phyloP scores from a whole-genome alignment of 306 rosid genomes.

The Pachyrhizus erosus region DNA sequence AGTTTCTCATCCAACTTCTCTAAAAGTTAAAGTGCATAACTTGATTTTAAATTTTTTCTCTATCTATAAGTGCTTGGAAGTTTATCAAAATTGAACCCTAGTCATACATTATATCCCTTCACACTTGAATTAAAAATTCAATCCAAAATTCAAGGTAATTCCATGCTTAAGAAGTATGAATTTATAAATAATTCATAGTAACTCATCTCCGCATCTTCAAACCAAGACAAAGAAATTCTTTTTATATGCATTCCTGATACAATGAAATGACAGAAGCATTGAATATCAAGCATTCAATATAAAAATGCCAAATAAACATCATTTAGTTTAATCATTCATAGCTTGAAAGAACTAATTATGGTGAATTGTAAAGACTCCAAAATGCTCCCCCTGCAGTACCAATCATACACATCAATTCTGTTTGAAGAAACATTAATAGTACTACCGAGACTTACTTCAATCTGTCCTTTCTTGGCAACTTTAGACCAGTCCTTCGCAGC shows the following conservation, averaged over 20 bases:
- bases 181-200: neutral
- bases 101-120: neutral
- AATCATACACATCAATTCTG: slow-evolving; percentile 15
- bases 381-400: slow-evolving; percentile 17
- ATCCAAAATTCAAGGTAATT: neutral
- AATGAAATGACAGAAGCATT: slow-evolving; percentile 19
- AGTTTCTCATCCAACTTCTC: neutral
- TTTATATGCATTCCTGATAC: neutral
- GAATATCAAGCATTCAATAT: neutral
- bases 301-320: neutral
- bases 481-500: slow-evolving; percentile 79
- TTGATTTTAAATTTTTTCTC: neutral
- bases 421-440: neutral
- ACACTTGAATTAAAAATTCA: neutral
- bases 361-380: neutral
- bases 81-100: neutral
- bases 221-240: neutral
- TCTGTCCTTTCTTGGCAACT: slow-evolving; percentile 75
- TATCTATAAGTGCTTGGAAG: neutral
- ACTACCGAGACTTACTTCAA: slow-evolving; percentile 63
- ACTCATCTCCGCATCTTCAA: neutral
- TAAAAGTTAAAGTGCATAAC: neutral
- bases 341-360: neutral
- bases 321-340: neutral
- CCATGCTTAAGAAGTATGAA: neutral